These are phyloP conservation scores for Acmispon strigosus DNA, from an alignment of 306 rosid species.

Conservation along the genomic window DNA sequence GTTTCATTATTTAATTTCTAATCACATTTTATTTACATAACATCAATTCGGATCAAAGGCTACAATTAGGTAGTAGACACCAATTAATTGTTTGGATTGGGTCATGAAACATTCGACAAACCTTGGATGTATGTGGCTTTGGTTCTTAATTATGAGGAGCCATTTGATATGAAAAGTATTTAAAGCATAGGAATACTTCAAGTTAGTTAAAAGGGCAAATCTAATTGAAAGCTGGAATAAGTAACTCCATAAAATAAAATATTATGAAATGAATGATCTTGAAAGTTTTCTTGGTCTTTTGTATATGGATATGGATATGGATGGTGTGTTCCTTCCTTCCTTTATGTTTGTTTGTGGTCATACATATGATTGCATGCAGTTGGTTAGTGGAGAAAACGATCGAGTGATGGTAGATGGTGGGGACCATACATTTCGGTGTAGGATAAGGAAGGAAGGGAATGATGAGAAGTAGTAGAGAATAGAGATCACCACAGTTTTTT, in stretches of 20 bases:
- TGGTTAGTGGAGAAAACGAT: conserved; percentile 9
- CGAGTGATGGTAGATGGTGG: conserved; percentile 22
- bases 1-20: no score
- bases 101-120: background rate
- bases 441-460: conserved; percentile 7
- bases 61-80: no score
- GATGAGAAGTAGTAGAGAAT: no score
- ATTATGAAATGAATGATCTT: background rate
- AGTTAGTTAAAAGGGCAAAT: background rate
- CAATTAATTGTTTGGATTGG: no score
- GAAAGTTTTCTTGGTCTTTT: background rate
- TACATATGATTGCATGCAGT: conserved; percentile 24
- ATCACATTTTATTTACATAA: no score
- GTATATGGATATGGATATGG: no score
- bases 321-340: background rate
- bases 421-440: conserved; percentile 13
- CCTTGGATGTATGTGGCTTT: background rate
- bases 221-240: background rate
- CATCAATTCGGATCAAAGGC: no score
- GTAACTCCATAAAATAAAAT: background rate
- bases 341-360: conserved; percentile 17
- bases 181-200: background rate
- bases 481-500: no score
- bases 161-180: background rate
- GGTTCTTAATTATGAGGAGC: background rate